Evolutionary conservation across 2,329 filamentous ascomycete genomes (phyloP), one percentile per base, ranked within the genome.

Genomic region (Grosmannia clavigera): DNA sequence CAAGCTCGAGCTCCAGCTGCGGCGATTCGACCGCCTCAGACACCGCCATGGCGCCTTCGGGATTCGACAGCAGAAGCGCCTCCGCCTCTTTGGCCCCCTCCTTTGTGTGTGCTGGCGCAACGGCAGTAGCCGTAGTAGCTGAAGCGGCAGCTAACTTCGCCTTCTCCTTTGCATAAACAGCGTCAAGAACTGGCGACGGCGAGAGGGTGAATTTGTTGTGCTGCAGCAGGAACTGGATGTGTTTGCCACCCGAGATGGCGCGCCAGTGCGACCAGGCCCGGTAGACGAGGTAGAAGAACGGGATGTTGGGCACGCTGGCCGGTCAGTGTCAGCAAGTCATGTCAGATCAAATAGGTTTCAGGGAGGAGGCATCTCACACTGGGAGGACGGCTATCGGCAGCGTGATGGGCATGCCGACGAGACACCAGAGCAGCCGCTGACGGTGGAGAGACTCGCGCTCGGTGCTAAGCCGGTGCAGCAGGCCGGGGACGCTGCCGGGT

Each of bases 251-350:
- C 46, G 84, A 82, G 59, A 95, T 76, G 58, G 94, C 94, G 75
- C 87, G 83, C 84, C 88, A 95, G 73, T 96, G 90, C 25, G 89
- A 95, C 87, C 88, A 97, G 31, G 90, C 87, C 64, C 94, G 83
- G 75, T 95, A 99, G 22, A 83, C 83, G 50, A 97, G 81, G 72
- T 97, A 99, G 77, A 97, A 97, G 78, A 97, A 97, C 22, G 94
- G 94, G 14, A 99, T 78, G 70, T 99, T 96, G 43, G 92, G 92
- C 64, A 96, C 81, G 63, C 90, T 95, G 12, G 51, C 16, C 50
- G 3, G 40, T 52, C 38, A 29, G 57, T 3, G 25, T 40, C 29
- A 58, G 29, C 25, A 46, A 29, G 22, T 61, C 5, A 5, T 19
- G 40, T 43, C 12, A 2, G 40, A 43, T 14, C 4, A 40, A 11